Conservation (phyloP, 176 grass and related monocot genomes). For the Eremochloa ophiuroides region DNA sequence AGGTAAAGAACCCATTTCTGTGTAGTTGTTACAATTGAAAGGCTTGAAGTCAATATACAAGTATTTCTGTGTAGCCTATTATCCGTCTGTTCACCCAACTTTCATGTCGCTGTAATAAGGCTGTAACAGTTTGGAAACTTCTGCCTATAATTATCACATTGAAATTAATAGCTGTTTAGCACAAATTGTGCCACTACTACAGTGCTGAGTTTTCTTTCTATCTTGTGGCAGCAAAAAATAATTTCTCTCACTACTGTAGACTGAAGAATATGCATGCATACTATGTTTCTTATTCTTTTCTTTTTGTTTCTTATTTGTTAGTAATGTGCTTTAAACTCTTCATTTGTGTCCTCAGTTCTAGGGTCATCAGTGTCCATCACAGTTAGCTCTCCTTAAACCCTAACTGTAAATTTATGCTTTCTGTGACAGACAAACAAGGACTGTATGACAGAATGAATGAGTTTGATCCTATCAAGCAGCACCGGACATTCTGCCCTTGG, state of each 20-base stretch:
- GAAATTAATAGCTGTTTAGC: slow-evolving; percentile 1
- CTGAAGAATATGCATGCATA: background rate
- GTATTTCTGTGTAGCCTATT: background rate
- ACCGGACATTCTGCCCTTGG: slow-evolving; percentile 94
- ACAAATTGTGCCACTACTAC: background rate
- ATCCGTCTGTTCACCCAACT: background rate
- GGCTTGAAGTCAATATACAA: background rate
- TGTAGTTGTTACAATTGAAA: background rate
- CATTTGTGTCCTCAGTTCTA: background rate
- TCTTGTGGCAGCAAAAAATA: background rate
- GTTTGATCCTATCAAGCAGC: slow-evolving; percentile 90
- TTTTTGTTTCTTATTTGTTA: background rate
- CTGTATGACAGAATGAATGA: slow-evolving; percentile 54
- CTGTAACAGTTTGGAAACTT: slow-evolving; percentile 13
- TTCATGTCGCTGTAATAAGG: background rate
- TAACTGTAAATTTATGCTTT: slow-evolving; percentile 18
- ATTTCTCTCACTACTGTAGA: background rate
- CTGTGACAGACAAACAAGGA: slow-evolving; percentile 37
- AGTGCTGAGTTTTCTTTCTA: background rate
- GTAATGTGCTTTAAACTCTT: background rate
- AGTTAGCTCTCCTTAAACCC: background rate
- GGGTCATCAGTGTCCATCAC: background rate
- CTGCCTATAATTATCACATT: slow-evolving; percentile 3
- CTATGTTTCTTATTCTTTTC: background rate
- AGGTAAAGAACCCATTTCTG: slow-evolving; percentile 33